Conservation (phyloP, 306 rosid species). For the cucumber (Cucumis sativus) region DNA sequence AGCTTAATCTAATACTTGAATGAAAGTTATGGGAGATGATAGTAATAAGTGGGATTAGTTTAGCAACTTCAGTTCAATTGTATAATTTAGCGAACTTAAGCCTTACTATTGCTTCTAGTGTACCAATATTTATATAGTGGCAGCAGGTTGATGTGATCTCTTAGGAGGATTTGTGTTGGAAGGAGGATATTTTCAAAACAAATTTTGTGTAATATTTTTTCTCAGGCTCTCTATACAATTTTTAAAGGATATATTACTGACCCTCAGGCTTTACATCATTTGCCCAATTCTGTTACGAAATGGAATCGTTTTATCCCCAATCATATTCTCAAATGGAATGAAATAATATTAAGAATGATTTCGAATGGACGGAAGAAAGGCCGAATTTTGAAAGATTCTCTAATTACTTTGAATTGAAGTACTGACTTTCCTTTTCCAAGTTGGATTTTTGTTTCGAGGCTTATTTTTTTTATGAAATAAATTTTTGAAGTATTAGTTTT, state of each 20-base stretch:
- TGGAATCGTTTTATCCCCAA: not conserved
- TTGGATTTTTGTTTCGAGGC: not conserved
- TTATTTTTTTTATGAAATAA: not conserved
- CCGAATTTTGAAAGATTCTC: not conserved
- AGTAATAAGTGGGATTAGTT: not conserved
- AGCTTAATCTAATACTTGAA: conserved; percentile 20
- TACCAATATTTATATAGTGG: not conserved
- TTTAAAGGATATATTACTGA: not conserved
- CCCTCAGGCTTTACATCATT: not conserved
- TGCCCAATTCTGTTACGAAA: not conserved
- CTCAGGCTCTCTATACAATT: not conserved
- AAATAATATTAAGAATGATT: not conserved
- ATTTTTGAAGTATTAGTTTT: too few relatives aligned
- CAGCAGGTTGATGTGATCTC: not conserved
- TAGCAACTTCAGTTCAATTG: not conserved
- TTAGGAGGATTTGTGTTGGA: not conserved
- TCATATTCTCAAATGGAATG: not conserved
- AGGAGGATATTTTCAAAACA: not conserved
- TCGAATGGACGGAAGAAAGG: not conserved
- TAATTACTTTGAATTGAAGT: not conserved
- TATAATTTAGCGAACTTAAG: not conserved
- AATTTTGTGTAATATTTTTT: not conserved
- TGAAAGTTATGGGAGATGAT: conserved; percentile 8
- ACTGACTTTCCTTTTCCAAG: not conserved
- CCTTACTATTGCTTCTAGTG: not conserved